Evolutionary conservation across 164 flowering plant genomes (phyloP).

Genomic region (Vitis vinifera): DNA sequence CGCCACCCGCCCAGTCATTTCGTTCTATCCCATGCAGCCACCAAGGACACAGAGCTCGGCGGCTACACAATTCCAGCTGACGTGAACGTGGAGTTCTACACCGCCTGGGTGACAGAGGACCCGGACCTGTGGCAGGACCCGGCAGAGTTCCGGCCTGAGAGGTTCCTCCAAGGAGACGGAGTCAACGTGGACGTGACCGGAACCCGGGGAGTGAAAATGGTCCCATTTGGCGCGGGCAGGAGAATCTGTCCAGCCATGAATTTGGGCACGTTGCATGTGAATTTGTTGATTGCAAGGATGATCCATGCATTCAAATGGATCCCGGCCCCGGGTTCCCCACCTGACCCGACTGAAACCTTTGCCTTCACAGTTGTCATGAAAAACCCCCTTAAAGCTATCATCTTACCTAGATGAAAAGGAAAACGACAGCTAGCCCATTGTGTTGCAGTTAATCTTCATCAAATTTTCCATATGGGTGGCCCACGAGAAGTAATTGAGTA

Average conservation of each 20-base stretch:
- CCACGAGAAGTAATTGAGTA: too few species aligned
- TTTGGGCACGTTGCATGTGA: constrained; percentile 66
- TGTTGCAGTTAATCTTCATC: too few species aligned
- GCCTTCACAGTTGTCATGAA: constrained; percentile 95
- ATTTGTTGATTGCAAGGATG: constrained; percentile 72
- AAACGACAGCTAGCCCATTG: neutral
- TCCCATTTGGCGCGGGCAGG: constrained; percentile 90
- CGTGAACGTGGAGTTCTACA: constrained; percentile 73
- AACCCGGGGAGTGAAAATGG: constrained; percentile 61
- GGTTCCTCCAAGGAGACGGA: constrained; percentile 76
- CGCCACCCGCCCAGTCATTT: constrained; percentile 93
- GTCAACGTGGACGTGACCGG: constrained; percentile 81
- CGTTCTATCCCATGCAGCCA: constrained; percentile 69
- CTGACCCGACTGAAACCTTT: constrained; percentile 83
- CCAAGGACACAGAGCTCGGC: constrained; percentile 58
- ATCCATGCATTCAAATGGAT: constrained; percentile 82
- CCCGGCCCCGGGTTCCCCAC: constrained; percentile 51
- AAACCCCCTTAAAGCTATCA: constrained; percentile 71
- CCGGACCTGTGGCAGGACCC: constrained; percentile 74
- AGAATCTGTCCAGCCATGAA: constrained; percentile 83
- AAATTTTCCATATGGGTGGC: too few species aligned
- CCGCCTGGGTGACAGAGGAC: constrained; percentile 78
- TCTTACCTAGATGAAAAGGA: constrained; percentile 50
- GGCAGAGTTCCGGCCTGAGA: constrained; percentile 73
- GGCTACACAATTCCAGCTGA: constrained; percentile 72